Evolutionary conservation across 129 eudicot species (phyloP).

Genomic region (Lonicera japonica): DNA sequence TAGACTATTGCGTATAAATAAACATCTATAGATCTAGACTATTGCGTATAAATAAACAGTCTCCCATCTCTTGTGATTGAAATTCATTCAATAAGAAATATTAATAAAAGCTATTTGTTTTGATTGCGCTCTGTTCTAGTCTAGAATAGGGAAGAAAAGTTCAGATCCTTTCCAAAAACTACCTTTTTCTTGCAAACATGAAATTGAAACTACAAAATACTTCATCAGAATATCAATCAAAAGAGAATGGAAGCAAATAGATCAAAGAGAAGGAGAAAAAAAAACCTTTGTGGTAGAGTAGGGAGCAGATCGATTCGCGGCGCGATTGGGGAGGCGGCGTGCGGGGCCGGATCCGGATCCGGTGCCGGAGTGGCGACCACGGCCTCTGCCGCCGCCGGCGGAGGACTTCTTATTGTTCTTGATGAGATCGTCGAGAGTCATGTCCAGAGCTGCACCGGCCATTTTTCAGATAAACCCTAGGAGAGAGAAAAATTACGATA

Average conservation of each 20-base stretch:
- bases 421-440: constrained; percentile 85
- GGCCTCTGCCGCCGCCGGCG: constrained; percentile 23
- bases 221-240: too few species aligned
- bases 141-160: too few species aligned
- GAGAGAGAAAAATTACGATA: not conserved
- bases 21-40: too few species aligned
- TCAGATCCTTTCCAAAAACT: too few species aligned
- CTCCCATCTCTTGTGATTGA: too few species aligned
- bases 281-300: constrained; percentile 47
- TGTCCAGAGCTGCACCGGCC: constrained; percentile 76
- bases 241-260: not conserved
- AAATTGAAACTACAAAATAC: too few species aligned
- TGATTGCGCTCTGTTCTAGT: too few species aligned
- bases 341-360: constrained; percentile 73
- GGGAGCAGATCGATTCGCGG: constrained; percentile 66
- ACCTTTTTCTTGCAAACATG: too few species aligned
- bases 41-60: too few species aligned
- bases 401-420: constrained; percentile 79
- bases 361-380: constrained; percentile 35
- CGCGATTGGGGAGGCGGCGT: constrained; percentile 69
- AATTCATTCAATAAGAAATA: too few species aligned
- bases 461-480: constrained; percentile 22
- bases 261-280: not conserved
- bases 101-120: too few species aligned
- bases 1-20: too few species aligned